Base-by-base conservation (phyloP, 2,329 filamentous ascomycete genomes). In the Fusarium pseudograminearum region DNA sequence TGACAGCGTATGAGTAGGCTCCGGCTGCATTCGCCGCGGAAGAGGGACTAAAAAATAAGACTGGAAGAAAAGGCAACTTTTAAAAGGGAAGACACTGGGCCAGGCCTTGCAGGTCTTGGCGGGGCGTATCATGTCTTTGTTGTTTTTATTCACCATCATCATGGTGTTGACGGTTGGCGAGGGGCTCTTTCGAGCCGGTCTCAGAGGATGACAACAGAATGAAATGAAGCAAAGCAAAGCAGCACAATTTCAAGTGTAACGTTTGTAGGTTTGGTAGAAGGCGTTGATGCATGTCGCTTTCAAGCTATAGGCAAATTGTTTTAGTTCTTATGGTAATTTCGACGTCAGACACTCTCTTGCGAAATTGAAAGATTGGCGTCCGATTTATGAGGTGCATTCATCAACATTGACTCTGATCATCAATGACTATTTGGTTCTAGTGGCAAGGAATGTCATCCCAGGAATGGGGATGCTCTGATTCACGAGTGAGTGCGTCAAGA, bases 21-120 rank as follows among this genome's bases (percentile, higher is more conserved):
- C 40, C 30, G 38, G 44, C 12, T 20, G 18, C 8, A 48, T 46
- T n/a, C 44, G 34, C 34, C 45, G 48, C 33, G 31, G 41, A 48
- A 58, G 28, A n/a, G 33, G 51, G 44, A 41, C 36, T 15, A 45
- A 62, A 24, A 33, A 41, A 44, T 41, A 61, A 62, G 40, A 61
- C 59, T 56, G 51, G 42, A 28, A 34, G 34, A 54, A 51, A 60
- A 70, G 67, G 62, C 62, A 70, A 70, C 67, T 70, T 63, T 34
- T 59, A 46, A 70, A 61, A 28, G 31, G 41, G 41, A 28, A 38
- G 45, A 42, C 15, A 28, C 10, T 52, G 24, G 40, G 30, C 24
- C 34, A 38, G 18, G 31, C 34, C 34, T 55, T 28, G 38, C 36
- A 34, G 9, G 33, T 55, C 30, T 62, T 42, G 24, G 34, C 56